Evolutionary conservation across 1,284 basidiomycete genomes (phyloP).

Genomic region (Cystobasidium sp.): DNA sequence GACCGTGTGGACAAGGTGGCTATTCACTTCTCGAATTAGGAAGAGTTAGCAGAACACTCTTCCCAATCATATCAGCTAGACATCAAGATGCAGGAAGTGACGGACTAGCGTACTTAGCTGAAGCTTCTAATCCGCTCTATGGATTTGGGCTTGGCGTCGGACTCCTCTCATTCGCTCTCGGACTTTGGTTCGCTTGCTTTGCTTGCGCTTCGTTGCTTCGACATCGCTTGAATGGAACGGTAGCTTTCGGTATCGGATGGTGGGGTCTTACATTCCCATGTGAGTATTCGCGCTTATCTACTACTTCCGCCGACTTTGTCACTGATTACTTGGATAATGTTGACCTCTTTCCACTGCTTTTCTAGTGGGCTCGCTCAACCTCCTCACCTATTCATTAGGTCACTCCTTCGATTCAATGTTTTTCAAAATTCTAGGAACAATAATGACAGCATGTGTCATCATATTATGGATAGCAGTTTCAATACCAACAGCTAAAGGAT

Average conservation of each 20-base stretch:
- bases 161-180: conserved; percentile 51
- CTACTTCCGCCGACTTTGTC: background rate
- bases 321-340: background rate
- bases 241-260: conserved; percentile 50
- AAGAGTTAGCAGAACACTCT: conserved; percentile 45
- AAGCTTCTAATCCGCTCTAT: conserved; percentile 46
- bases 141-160: conserved; percentile 50
- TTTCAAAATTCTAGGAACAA: conserved; percentile 47
- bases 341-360: background rate
- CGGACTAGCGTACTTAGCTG: conserved; percentile 31
- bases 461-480: conserved; percentile 46
- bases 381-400: conserved; percentile 52
- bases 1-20: conserved; percentile 52
- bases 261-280: conserved; percentile 34
- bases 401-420: conserved; percentile 50
- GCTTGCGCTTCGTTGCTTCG: conserved; percentile 47
- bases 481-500: conserved; percentile 48
- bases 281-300: background rate
- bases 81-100: conserved; percentile 35
- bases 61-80: conserved; percentile 46
- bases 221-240: conserved; percentile 41
- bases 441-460: conserved; percentile 31
- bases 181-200: conserved; percentile 52
- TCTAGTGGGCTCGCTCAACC: conserved; percentile 50
- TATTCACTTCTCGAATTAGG: conserved; percentile 51